Percentiles rank a stretch among this genome's conserved stretches.
Conservation (phyloP, 768 basidiomycete genomes). For the Boletus pseudo-olivaceus region DNA sequence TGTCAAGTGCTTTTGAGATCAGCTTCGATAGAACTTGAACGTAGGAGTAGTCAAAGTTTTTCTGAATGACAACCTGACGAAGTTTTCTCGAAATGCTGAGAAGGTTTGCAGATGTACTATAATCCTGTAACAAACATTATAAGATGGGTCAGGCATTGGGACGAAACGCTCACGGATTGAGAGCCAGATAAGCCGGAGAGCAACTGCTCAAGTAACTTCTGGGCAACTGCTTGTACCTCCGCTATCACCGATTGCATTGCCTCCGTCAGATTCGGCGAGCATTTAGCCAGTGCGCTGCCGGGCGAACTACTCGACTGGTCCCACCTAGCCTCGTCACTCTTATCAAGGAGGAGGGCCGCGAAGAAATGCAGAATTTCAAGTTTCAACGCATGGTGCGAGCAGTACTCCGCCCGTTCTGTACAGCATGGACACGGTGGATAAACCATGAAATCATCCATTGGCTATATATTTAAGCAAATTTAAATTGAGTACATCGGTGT, state of each 20-base stretch:
- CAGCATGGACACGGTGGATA: conserved; percentile 32
- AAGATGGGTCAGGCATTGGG: not conserved
- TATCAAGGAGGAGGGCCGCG: conserved; percentile 38
- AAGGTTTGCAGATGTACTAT: conserved; percentile 35
- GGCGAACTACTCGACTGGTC: not conserved
- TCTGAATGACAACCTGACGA: conserved; percentile 35
- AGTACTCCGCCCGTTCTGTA: conserved; percentile 21
- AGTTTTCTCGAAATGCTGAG: conserved; percentile 42
- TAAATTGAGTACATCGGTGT: conserved; percentile 19
- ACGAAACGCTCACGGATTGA: conserved; percentile 24
- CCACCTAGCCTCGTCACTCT: conserved; percentile 18
- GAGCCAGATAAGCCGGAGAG: conserved; percentile 9
- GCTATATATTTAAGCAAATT: conserved; percentile 36
- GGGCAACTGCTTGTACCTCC: conserved; percentile 18
- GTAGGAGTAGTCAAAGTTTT: conserved; percentile 62
- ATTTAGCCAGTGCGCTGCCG: conserved; percentile 1
- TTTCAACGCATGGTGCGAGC: conserved; percentile 33
- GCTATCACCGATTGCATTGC: conserved; percentile 22
- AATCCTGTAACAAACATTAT: conserved; percentile 25
- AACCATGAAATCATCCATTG: conserved; percentile 48
- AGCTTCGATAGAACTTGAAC: conserved; percentile 56
- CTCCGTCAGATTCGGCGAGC: conserved; percentile 11
- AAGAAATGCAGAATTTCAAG: conserved; percentile 42
- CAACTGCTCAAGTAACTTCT: conserved; percentile 16
- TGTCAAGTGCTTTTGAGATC: conserved; percentile 43